Base-by-base conservation (phyloP, 129 eudicot genomes). In the Pulicaria dysenterica region DNA sequence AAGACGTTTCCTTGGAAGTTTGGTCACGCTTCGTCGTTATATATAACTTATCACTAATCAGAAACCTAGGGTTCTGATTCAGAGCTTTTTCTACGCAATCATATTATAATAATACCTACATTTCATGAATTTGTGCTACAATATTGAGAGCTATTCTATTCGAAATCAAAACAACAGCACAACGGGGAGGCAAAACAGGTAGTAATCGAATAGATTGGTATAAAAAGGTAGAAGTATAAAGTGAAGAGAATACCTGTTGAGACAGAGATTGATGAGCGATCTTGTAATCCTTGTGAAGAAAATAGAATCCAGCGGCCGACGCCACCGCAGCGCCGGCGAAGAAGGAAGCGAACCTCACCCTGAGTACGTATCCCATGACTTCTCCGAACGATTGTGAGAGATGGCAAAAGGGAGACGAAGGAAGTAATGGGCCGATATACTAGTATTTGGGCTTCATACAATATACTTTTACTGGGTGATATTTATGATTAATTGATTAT, bases 281-380 rank as follows among this genome's bases (percentile, higher is more conserved):
- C 64, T 84, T 88, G 85, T 90, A 94, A 84, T 94, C 98, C 66
- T 94, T 82, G 81, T 83, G 87, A 58, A 94, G 96, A 38, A 79
- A 64, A 77, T 94, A 90, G 19, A 90, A 81, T 34, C 98, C 98
- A 7, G 64, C 86, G 77, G 79, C 81, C 14, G 96, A 90, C 4
- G 98, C 97, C 72, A 79, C 88, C 46, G 98, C 98, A 2, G 93
- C 98, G 34, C 98, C 98, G 59, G 93, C 81, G 84, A 94, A 94
- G 85, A 94, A 94, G 42, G 98, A 86, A 5, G 98, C 93, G 59
- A 94, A 73, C 73, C 96, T 79, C 74, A 90, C 98, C 76, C 95
- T 81, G 39, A 90, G 70, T 19, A 94, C 88, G 76, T 85, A 94
- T 39, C 98, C 98, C 98, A 94, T 94, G 54, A 6, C 42, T 57